phyloP scores from a whole-genome alignment of 2,329 filamentous ascomycete genomes.

The Tolypocladium guangdongense region DNA sequence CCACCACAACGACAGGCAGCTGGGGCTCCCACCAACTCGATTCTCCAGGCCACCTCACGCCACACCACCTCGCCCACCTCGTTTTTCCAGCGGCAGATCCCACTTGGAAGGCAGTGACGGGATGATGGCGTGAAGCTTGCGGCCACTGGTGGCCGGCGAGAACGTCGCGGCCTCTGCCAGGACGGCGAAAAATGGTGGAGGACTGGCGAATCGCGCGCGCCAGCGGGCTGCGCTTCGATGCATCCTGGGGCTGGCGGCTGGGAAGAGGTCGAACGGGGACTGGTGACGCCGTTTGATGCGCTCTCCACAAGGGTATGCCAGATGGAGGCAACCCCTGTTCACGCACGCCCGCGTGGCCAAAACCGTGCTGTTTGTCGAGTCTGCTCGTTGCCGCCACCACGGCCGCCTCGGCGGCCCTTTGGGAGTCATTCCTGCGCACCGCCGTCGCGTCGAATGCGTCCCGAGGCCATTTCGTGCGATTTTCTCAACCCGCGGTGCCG shows the following conservation, averaged over 20 bases:
- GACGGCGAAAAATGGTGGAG: neutral
- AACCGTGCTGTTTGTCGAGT: slow-evolving; percentile 5
- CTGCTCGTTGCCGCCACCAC: neutral
- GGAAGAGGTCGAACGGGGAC: slow-evolving; percentile 3
- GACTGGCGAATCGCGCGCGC: neutral
- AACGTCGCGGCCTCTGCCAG: neutral
- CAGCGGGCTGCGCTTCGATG: neutral
- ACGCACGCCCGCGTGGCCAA: slow-evolving; percentile 8
- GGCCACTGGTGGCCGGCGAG: neutral
- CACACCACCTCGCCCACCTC: neutral
- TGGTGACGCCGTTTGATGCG: slow-evolving; percentile 10
- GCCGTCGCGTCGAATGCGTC: neutral
- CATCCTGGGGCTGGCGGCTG: neutral
- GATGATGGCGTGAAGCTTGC: neutral
- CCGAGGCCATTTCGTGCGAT: neutral
- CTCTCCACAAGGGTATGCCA: slow-evolving; percentile 7
- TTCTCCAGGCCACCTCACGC: neutral
- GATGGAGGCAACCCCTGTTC: slow-evolving; percentile 7
- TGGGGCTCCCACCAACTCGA: slow-evolving; percentile 1
- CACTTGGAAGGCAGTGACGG: neutral
- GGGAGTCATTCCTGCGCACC: neutral
- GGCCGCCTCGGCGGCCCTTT: neutral
- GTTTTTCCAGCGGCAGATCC: neutral
- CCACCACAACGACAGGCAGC: slow-evolving; percentile 8
- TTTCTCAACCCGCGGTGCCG: neutral